A percentile compares a stretch with the other conserved stretches of the same genome.
These are phyloP conservation scores for Astrocystis sublimbata DNA, from an alignment of 495 filamentous ascomycete genomes.

Conservation along the genomic window DNA sequence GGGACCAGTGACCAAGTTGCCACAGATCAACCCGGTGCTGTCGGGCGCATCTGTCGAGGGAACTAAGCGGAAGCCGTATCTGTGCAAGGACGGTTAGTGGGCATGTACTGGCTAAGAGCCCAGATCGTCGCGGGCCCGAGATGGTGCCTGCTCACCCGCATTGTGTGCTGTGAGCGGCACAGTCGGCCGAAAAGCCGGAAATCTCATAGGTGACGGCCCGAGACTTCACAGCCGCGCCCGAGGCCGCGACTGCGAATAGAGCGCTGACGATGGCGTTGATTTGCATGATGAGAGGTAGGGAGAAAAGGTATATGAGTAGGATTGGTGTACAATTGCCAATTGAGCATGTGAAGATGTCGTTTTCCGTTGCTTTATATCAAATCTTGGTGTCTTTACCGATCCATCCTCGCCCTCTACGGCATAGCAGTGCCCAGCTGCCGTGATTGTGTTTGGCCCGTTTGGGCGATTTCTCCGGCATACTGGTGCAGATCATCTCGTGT, in stretches of 20 bases:
- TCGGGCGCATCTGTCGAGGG: conserved; percentile 1
- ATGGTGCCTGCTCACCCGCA: conserved; percentile 3
- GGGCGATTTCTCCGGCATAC: conserved; percentile 8
- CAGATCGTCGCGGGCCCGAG: neutral
- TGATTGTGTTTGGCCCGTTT: neutral
- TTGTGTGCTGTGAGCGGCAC: neutral
- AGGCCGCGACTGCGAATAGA: conserved; percentile 6
- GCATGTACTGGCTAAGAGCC: neutral
- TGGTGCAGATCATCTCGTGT: conserved; percentile 16
- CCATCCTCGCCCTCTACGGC: no score
- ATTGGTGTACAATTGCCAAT: neutral
- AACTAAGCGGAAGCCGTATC: conserved; percentile 5
- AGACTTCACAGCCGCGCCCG: conserved; percentile 2
- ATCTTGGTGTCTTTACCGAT: neutral
- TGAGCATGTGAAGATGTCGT: neutral
- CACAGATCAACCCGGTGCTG: conserved; percentile 5
- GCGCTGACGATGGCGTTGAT: neutral
- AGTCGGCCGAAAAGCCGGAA: neutral
- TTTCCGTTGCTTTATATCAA: neutral
- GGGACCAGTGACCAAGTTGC: neutral
- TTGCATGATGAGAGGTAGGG: conserved; percentile 1
- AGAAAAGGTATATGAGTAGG: neutral
- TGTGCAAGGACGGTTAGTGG: neutral
- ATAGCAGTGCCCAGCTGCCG: neutral
- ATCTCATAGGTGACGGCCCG: neutral